These are phyloP conservation scores for Arthrobotrys iridis DNA, from an alignment of 2,329 filamentous ascomycete species.

Conservation along the genomic window DNA sequence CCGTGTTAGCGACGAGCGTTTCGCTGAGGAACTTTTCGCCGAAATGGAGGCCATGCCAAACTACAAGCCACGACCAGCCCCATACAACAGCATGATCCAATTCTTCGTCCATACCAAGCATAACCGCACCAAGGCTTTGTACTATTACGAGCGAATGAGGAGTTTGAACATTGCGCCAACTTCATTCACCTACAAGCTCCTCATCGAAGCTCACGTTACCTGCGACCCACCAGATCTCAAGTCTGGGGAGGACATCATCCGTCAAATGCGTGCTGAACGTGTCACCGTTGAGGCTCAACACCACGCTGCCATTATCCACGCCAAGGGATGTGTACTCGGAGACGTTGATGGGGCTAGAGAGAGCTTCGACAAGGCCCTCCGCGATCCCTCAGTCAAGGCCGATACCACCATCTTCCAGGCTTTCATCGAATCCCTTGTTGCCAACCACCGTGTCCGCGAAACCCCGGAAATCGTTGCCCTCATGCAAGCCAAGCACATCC, in stretches of 20 bases:
- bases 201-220: slow-evolving; percentile 94
- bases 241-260: slow-evolving; percentile 84
- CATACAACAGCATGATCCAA: slow-evolving; percentile 99
- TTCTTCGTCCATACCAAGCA: slow-evolving; percentile 98
- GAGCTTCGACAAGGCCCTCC: slow-evolving; percentile 82
- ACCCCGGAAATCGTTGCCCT: slow-evolving; percentile 77
- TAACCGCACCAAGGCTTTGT: slow-evolving; percentile 89
- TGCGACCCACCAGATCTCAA: slow-evolving; percentile 90
- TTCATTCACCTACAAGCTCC: slow-evolving; percentile 95
- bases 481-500: slow-evolving; percentile 78
- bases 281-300: slow-evolving; percentile 89
- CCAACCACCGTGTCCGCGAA: slow-evolving; percentile 83
- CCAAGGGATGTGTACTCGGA: slow-evolving; percentile 91
- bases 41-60: slow-evolving; percentile 99
- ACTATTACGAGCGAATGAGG: slow-evolving; percentile 95
- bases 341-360: slow-evolving; percentile 84
- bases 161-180: slow-evolving; percentile 86
- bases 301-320: slow-evolving; percentile 94
- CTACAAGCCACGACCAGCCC: slow-evolving; percentile 96
- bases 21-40: slow-evolving; percentile 96
- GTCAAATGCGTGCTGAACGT: slow-evolving; percentile 77
- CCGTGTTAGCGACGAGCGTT: slow-evolving; percentile 96
- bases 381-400: slow-evolving; percentile 72
- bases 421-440: slow-evolving; percentile 95
- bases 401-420: slow-evolving; percentile 94